Evolutionary conservation across 768 basidiomycete species (phyloP).

Genomic region (Clathrus columnatus): DNA sequence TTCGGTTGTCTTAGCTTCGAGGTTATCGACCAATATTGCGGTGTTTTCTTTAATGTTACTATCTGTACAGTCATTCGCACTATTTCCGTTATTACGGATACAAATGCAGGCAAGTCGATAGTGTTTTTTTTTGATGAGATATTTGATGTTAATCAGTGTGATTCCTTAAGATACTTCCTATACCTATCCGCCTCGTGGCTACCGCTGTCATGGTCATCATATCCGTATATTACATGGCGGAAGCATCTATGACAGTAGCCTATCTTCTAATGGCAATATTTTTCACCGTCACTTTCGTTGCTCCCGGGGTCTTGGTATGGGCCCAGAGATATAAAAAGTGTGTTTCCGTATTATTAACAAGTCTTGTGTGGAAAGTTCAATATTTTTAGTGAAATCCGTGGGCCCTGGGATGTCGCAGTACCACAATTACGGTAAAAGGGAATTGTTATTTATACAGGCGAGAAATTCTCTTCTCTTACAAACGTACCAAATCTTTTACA

Average conservation of each 20-base stretch:
- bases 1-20: constrained; percentile 87
- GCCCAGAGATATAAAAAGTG: constrained; percentile 85
- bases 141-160: constrained; percentile 32
- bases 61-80: constrained; percentile 73
- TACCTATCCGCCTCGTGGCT: constrained; percentile 36
- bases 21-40: constrained; percentile 69
- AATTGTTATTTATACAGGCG: not conserved
- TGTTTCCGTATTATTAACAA: constrained; percentile 21
- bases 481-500: constrained; percentile 12
- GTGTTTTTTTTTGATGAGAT: constrained; percentile 9
- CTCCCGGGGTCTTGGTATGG: constrained; percentile 71
- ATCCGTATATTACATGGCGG: constrained; percentile 43
- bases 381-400: constrained; percentile 69
- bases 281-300: constrained; percentile 56
- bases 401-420: constrained; percentile 84
- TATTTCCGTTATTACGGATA: constrained; percentile 72
- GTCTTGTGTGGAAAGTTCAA: constrained; percentile 12
- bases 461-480: not conserved
- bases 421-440: constrained; percentile 28
- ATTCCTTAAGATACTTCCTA: constrained; percentile 26
- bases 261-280: constrained; percentile 44
- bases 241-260: constrained; percentile 48
- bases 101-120: constrained; percentile 25
- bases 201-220: constrained; percentile 44
- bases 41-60: constrained; percentile 87